Evolutionary conservation across 1,284 basidiomycete genomes (phyloP).

Genomic region (Irpex sp.): DNA sequence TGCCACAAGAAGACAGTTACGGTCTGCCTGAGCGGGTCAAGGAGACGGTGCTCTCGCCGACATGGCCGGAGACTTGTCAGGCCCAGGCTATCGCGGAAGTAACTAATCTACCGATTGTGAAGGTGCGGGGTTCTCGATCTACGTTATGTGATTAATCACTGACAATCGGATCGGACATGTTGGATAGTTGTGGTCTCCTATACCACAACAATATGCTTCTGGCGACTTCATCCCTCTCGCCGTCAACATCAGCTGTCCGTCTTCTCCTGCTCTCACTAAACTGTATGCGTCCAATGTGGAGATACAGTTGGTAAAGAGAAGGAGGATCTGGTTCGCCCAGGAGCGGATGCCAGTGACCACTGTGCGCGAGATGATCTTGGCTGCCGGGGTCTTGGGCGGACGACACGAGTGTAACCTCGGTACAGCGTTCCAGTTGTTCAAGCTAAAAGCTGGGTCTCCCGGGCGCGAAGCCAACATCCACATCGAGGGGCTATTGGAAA

Average conservation of each 20-base stretch:
- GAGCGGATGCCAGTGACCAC: constrained; percentile 13
- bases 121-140: constrained; percentile 14
- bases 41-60: constrained; percentile 26
- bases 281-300: constrained; percentile 33
- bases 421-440: constrained; percentile 20
- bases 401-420: constrained; percentile 24
- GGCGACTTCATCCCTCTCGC: constrained; percentile 39
- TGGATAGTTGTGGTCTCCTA: constrained; percentile 36
- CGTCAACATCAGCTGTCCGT: constrained; percentile 34
- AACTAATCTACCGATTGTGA: constrained; percentile 19
- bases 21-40: constrained; percentile 20
- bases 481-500: constrained; percentile 21
- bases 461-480: constrained; percentile 29
- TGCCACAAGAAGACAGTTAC: not conserved
- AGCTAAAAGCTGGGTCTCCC: constrained; percentile 24
- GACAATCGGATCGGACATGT: not conserved
- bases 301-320: constrained; percentile 37
- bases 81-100: constrained; percentile 6
- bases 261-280: constrained; percentile 34
- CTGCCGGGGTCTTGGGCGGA: constrained; percentile 20
- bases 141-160: too few relatives aligned
- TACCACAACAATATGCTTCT: constrained; percentile 34
- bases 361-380: constrained; percentile 22
- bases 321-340: constrained; percentile 27
- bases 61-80: constrained; percentile 18